Evolutionary conservation across 345 rosid genomes (phyloP).

Genomic region (Sonneratia caseolaris): DNA sequence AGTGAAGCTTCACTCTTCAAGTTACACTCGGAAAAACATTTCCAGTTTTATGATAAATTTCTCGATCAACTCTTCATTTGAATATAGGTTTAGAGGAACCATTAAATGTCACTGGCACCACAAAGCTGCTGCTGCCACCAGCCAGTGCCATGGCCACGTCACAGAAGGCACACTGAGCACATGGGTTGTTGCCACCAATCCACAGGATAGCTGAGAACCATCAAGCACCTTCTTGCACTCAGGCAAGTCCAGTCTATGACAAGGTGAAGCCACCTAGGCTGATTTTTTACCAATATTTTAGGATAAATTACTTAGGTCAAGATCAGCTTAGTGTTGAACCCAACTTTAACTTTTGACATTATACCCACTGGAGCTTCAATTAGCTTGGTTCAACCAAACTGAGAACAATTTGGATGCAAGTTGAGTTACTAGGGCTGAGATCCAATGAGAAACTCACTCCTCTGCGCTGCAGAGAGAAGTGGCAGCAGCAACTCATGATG

Average conservation of each 20-base stretch:
- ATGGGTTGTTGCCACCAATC: background rate
- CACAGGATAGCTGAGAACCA: background rate
- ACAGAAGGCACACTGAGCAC: too few relatives aligned
- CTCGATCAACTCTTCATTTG: background rate
- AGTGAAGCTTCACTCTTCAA: background rate
- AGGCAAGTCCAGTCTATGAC: background rate
- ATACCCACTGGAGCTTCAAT: background rate
- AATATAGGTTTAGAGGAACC: background rate
- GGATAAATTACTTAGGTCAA: too few relatives aligned
- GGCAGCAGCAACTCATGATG: background rate
- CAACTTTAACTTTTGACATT: background rate
- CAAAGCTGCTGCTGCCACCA: background rate
- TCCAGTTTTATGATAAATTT: background rate
- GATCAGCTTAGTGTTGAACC: background rate
- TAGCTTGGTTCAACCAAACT: background rate
- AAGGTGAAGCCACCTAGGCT: background rate
- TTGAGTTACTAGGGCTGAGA: background rate
- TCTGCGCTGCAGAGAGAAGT: too few relatives aligned
- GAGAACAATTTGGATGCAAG: background rate
- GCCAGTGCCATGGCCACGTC: background rate
- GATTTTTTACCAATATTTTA: too few relatives aligned
- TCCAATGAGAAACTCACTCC: too few relatives aligned
- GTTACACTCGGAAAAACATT: background rate
- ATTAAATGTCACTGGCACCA: background rate
- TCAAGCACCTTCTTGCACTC: background rate